phyloP scores from a whole-genome alignment of 2,329 filamentous ascomycete genomes.

The Parasarocladium wereldwijsianum region DNA sequence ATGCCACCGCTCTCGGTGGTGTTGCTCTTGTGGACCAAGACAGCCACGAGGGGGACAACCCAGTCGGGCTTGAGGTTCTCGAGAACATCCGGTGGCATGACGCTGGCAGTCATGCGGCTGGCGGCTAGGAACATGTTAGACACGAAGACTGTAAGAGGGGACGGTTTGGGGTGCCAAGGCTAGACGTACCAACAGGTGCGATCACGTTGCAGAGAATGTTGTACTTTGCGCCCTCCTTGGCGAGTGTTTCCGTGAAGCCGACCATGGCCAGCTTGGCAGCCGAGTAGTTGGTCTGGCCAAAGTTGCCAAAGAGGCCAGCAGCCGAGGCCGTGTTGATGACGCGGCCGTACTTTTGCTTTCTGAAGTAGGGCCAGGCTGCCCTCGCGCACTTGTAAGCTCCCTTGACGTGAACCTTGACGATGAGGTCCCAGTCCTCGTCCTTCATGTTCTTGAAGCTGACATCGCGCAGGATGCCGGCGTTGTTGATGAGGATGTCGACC shows the following conservation, averaged over 20 bases:
- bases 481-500: slow-evolving; percentile 93
- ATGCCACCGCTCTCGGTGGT: slow-evolving; percentile 72
- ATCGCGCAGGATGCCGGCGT: slow-evolving; percentile 89
- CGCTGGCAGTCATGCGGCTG: slow-evolving; percentile 86
- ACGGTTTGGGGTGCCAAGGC: slow-evolving; percentile 7
- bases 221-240: slow-evolving; percentile 95
- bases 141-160: not conserved
- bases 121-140: slow-evolving; percentile 43
- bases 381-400: slow-evolving; percentile 91
- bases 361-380: slow-evolving; percentile 93
- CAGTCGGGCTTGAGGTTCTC: slow-evolving; percentile 80
- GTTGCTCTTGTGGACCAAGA: slow-evolving; percentile 76
- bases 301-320: slow-evolving; percentile 87
- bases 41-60: slow-evolving; percentile 86
- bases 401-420: slow-evolving; percentile 82
- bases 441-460: slow-evolving; percentile 98
- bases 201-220: slow-evolving; percentile 95
- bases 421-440: slow-evolving; percentile 91
- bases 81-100: slow-evolving; percentile 89
- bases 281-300: slow-evolving; percentile 93
- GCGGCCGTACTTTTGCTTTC: slow-evolving; percentile 96
- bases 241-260: slow-evolving; percentile 93
- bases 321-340: slow-evolving; percentile 97
- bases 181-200: slow-evolving; percentile 54
- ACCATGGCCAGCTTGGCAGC: slow-evolving; percentile 92